Conservation (phyloP, 768 basidiomycete genomes). For the Strobilomyces echinocephalus region DNA sequence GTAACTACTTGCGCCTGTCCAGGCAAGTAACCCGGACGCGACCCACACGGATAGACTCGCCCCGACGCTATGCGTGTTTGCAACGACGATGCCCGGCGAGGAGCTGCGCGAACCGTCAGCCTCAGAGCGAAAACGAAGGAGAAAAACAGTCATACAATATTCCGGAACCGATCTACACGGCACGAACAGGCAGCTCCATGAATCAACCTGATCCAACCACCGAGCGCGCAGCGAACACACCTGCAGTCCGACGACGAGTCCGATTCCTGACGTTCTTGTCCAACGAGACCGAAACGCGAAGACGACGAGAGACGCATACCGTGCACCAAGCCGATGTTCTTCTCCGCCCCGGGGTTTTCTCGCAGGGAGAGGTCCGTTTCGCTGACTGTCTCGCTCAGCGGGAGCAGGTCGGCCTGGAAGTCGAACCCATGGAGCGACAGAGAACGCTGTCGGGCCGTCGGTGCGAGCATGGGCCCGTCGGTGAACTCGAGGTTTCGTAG, state of each 20-base stretch:
- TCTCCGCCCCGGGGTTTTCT: slow-evolving; percentile 58
- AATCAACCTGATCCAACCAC: neutral
- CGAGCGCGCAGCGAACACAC: slow-evolving; percentile 29
- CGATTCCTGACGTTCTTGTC: slow-evolving; percentile 55
- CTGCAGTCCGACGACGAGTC: slow-evolving; percentile 78
- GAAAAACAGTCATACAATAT: slow-evolving; percentile 67
- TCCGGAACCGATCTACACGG: slow-evolving; percentile 75
- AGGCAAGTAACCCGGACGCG: slow-evolving; percentile 75
- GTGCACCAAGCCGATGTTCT: slow-evolving; percentile 71
- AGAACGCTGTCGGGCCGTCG: slow-evolving; percentile 41
- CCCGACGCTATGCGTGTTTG: slow-evolving; percentile 85
- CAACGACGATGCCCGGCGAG: slow-evolving; percentile 87
- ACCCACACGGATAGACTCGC: slow-evolving; percentile 84
- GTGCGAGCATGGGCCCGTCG: slow-evolving; percentile 47
- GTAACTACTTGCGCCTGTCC: slow-evolving; percentile 95
- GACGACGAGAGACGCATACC: slow-evolving; percentile 42
- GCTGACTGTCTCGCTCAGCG: slow-evolving; percentile 70
- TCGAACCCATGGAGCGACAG: slow-evolving; percentile 75
- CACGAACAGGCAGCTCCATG: neutral
- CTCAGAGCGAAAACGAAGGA: neutral
- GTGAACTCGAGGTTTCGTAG: slow-evolving; percentile 75
- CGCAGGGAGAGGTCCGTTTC: slow-evolving; percentile 52
- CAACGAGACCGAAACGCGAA: slow-evolving; percentile 1
- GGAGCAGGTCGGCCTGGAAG: slow-evolving; percentile 73
- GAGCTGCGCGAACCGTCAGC: slow-evolving; percentile 49